Base-by-base conservation (phyloP, 129 eudicot species). In the Chrysanthemum seticuspe region DNA sequence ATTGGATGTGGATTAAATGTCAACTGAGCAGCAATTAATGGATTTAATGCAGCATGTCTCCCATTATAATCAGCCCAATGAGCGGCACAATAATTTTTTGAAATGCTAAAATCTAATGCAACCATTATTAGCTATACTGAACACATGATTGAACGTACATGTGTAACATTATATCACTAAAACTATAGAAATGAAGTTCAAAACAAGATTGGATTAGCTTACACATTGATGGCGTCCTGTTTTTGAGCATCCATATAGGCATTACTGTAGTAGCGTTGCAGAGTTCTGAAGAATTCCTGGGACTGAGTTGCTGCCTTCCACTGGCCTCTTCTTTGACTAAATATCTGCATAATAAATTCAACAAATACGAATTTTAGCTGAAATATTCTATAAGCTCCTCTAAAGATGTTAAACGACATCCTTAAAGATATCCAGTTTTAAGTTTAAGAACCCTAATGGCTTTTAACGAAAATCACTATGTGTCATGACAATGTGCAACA, bases 171-270 rank as follows among this genome's bases (percentile, higher is more conserved):
- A 10, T 57, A 6, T 61, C 47, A 53, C 10, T 11, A 47, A 40
- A 48, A 62, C n/a, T 3, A 18, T 25, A 47, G 3, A 44, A 68
- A 81, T 10, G 44, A 13, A 49, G 63, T 55, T 72, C 23, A 58
- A 29, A 59, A 29, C 45, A 53, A 29, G 27, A 14, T 13, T 2
- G 14, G 11, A 69, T 65, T 56, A 57, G 73, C 99, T 86, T 78
- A 90, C 99, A 95, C 83, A 73, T 95, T 95, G 50, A 95, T 95
- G 69, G 99, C 96, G 36, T 95, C 96, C 78, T 95, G 99, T 70
- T 95, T 95, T 74, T 89, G 86, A 29, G 96, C 91, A 86, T 95
- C 99, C 99, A 95, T 86, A 83, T 95, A 95, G 3, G 96, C 97
- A 80, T 90, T 95, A 65, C 96, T 95, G 57, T 90, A 95, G 83